Percentiles rank a stretch among this genome's conserved stretches.
These are phyloP conservation scores for Paxillus rubicundulus DNA, from an alignment of 768 basidiomycete genomes.

Conservation along the genomic window DNA sequence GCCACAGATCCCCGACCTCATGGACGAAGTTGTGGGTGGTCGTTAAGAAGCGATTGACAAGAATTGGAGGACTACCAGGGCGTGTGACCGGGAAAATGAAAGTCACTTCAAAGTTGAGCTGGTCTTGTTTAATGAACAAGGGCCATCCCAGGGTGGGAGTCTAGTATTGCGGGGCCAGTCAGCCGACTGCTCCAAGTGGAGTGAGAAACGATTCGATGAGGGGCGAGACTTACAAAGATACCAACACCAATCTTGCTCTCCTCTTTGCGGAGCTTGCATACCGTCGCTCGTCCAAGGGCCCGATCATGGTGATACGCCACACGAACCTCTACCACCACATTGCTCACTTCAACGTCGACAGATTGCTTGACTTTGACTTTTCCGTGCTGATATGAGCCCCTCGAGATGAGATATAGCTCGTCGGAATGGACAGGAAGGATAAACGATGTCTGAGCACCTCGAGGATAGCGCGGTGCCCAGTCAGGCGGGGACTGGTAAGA, in stretches of 20 bases:
- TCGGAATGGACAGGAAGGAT: conserved; percentile 30
- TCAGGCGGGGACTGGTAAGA: conserved; percentile 4
- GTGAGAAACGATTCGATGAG: background rate
- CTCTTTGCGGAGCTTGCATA: conserved; percentile 30
- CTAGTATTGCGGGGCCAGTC: conserved; percentile 5
- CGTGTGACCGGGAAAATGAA: conserved; percentile 28
- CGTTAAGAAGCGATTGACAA: conserved; percentile 29
- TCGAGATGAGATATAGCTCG: conserved; percentile 34
- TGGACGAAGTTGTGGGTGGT: conserved; percentile 30
- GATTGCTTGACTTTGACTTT: conserved; percentile 19
- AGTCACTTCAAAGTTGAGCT: conserved; percentile 27
- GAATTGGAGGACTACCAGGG: conserved; percentile 10
- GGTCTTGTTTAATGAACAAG: conserved; percentile 8
- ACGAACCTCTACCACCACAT: conserved; percentile 29
- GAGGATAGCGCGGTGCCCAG: conserved; percentile 17
- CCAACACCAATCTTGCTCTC: conserved; percentile 35
- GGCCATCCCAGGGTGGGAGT: conserved; percentile 10
- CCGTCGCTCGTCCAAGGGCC: conserved; percentile 26
- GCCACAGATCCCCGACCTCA: conserved; percentile 26
- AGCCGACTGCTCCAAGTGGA: background rate
- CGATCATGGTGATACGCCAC: conserved; percentile 25
- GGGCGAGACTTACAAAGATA: conserved; percentile 33
- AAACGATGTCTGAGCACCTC: conserved; percentile 24
- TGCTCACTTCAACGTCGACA: background rate
- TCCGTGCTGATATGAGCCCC: conserved; percentile 29